Conservation (phyloP, 345 rosid genomes). For the Citrus sp. region DNA sequence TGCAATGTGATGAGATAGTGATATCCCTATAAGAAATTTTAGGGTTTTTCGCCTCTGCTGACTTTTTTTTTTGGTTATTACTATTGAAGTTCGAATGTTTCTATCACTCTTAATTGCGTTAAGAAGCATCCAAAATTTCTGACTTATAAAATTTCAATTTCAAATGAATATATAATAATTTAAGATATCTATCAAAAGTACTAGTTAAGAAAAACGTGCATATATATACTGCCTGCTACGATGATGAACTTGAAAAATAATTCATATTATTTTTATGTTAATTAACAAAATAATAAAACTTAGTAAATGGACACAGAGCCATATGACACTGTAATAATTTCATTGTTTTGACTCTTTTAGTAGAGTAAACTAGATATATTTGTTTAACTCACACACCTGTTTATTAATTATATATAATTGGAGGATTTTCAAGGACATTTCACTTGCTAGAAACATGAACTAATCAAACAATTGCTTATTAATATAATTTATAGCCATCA, state of each 20-base stretch:
- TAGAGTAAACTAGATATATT: neutral
- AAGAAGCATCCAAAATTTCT: neutral
- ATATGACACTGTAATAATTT: neutral
- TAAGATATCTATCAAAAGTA: too few species aligned
- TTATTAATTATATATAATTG: constrained; percentile 1
- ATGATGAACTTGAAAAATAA: neutral
- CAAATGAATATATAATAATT: neutral
- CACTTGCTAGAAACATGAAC: neutral
- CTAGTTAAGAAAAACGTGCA: too few species aligned
- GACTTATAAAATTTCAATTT: neutral
- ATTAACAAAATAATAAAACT: neutral
- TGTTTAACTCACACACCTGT: constrained; percentile 7
- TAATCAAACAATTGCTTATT: neutral
- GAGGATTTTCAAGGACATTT: neutral
- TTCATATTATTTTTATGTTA: neutral
- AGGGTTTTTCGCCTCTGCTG: neutral
- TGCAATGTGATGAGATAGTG: too few species aligned
- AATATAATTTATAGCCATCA: neutral
- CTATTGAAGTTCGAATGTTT: neutral
- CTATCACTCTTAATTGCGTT: neutral
- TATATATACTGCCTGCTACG: neutral
- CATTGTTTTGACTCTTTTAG: neutral
- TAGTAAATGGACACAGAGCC: too few species aligned
- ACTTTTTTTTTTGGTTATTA: neutral
- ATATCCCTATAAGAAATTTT: too few species aligned